A percentile compares a stretch with the other conserved stretches of the same genome.
Evolutionary conservation across 768 basidiomycete genomes (phyloP).

Genomic region (Phlebiopsis gigantea): DNA sequence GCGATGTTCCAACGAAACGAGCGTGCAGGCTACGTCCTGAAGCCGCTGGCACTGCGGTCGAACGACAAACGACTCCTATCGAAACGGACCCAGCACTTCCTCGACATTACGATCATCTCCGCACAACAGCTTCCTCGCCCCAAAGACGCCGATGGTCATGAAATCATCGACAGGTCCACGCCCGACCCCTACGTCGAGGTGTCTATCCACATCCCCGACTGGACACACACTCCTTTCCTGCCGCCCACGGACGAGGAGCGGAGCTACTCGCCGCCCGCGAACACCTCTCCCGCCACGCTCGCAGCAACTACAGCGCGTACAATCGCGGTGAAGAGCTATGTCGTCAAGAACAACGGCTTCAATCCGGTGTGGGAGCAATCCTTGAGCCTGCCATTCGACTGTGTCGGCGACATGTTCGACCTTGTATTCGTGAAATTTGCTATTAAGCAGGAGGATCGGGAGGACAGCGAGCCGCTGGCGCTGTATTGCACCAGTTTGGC

Average conservation of each 20-base stretch:
- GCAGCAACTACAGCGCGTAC: conserved; percentile 35
- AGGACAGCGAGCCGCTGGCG: conserved; percentile 63
- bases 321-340: conserved; percentile 50
- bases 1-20: conserved; percentile 95
- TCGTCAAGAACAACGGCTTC: conserved; percentile 84
- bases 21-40: conserved; percentile 85
- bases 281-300: conserved; percentile 15
- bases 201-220: conserved; percentile 71
- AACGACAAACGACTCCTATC: conserved; percentile 54
- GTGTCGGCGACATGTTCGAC: conserved; percentile 71
- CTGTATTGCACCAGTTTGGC: conserved; percentile 71
- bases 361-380: conserved; percentile 85
- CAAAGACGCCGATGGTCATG: conserved; percentile 56
- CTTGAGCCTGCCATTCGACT: conserved; percentile 68
- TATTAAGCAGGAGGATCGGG: conserved; percentile 59
- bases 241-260: conserved; percentile 15
- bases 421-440: conserved; percentile 81
- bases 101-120: conserved; percentile 76
- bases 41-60: conserved; percentile 72
- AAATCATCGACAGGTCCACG: conserved; percentile 51
- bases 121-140: conserved; percentile 85
- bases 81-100: conserved; percentile 48
- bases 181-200: conserved; percentile 80
- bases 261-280: conserved; percentile 15
- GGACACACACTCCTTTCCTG: conserved; percentile 36